Percentiles rank a stretch among this genome's conserved stretches.
Conservation (phyloP, 116 monocot genomes). For the Dioscorea cayenensis region DNA sequence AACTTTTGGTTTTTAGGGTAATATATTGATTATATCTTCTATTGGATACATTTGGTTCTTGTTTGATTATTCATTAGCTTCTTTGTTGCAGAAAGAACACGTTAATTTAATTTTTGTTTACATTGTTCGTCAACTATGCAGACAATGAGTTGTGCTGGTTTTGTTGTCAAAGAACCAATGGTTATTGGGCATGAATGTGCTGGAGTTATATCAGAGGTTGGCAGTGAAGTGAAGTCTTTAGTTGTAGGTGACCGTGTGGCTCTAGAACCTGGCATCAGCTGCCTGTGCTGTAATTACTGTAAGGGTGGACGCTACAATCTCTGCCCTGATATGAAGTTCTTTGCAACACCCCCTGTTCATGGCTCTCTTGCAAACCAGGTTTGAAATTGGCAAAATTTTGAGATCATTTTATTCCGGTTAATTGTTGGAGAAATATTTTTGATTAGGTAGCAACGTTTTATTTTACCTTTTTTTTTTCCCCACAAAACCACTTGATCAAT, state of each 20-base stretch:
- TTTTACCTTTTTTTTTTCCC: too few species aligned
- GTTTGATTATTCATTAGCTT: background rate
- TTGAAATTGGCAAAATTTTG: background rate
- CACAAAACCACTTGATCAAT: too few species aligned
- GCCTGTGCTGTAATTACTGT: slow-evolving; percentile 73
- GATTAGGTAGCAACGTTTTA: too few species aligned
- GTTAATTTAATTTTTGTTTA: background rate
- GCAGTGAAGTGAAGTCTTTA: slow-evolving; percentile 64
- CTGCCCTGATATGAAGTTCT: slow-evolving; percentile 95
- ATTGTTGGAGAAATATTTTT: too few species aligned
- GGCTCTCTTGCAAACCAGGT: slow-evolving; percentile 93
- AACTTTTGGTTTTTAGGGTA: too few species aligned
- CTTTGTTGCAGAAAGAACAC: background rate
- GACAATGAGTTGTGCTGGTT: slow-evolving; percentile 72
- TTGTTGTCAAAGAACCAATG: slow-evolving; percentile 93
- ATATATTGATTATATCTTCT: background rate
- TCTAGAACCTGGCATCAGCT: slow-evolving; percentile 87
- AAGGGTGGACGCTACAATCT: slow-evolving; percentile 94
- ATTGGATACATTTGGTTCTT: background rate
- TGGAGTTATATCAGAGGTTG: slow-evolving; percentile 87
- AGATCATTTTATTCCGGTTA: too few species aligned
- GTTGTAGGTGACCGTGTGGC: slow-evolving; percentile 73
- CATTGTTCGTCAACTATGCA: slow-evolving; percentile 7
- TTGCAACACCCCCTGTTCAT: slow-evolving; percentile 88
- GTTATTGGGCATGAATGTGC: slow-evolving; percentile 97